Base-by-base conservation (phyloP, 1,139 yeast genomes). In the Yamadazyma songkhlaensis region DNA sequence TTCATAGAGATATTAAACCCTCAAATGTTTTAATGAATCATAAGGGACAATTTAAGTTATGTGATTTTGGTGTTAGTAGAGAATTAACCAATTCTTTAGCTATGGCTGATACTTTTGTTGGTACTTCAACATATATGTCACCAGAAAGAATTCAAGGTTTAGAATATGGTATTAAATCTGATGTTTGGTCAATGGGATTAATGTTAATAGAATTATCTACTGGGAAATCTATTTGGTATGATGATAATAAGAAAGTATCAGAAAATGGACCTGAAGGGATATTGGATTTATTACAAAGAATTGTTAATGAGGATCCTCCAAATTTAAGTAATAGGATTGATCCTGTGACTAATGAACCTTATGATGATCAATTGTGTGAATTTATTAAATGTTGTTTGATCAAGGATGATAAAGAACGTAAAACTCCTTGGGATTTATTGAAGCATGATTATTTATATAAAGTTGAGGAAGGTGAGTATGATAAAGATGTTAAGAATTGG, bases 131-230 rank as follows among this genome's bases (percentile, higher is more conserved):
- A 2, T 92, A 92, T 55, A 92, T 92, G 98, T 88, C 96, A 1
- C 98, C 98, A 0, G 98, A 92, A 55, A 75, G 98, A 46, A 92
- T 92, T 40, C 96, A 88, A 61, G 98, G 98, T 9, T 87, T 88
- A 34, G 83, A 83, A 11, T 92, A 92, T 60, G 85, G 96, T 6
- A 85, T 90, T 17, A 89, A 90, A 51, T 90, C 96, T 25, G 98
- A 92, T 57, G 92, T 92, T 10, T 92, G 98, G 98, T 88, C 97
- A 1, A 67, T 90, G 53, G 98, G 98, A 1, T 67, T 92, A 32
- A 85, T 90, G 81, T 69, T 92, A 35, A 79, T 88, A 35, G 97
- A 92, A 57, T 67, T 92, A 39, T 92, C 96, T 1, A 78, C 86
- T 9, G 98, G 97, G 0, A 72, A 72, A 38, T 75, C 64, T 30